These are phyloP conservation scores for Ustilago nuda DNA, from an alignment of 1,284 basidiomycete genomes.

Conservation along the genomic window DNA sequence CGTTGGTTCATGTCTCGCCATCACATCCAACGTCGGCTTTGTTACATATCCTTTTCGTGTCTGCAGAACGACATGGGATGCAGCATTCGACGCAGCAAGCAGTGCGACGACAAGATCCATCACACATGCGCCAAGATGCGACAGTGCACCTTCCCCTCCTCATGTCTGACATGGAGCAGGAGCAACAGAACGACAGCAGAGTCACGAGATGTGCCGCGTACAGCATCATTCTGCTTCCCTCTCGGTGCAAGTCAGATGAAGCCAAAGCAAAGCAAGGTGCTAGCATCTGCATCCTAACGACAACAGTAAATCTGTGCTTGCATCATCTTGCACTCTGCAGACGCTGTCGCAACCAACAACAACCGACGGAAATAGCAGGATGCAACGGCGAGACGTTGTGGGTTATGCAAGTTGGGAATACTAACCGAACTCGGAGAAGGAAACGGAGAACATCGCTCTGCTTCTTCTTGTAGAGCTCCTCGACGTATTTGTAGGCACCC, in stretches of 20 bases:
- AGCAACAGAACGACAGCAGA: no score
- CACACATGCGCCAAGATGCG: no score
- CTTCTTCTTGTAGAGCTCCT: conserved; percentile 81
- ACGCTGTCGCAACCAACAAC: neutral
- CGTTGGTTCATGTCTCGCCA: neutral
- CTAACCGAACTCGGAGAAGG: conserved; percentile 93
- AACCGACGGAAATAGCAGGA: neutral
- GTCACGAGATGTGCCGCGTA: no score
- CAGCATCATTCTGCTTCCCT: no score
- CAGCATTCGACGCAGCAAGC: neutral
- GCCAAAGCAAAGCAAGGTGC: no score
- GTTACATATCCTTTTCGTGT: neutral
- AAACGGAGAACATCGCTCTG: conserved; percentile 98
- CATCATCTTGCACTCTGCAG: neutral
- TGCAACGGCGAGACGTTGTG: conserved; percentile 12
- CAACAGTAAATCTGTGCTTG: no score
- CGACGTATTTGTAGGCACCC: conserved; percentile 92
- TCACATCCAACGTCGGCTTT: neutral
- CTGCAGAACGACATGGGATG: neutral
- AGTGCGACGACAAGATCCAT: neutral
- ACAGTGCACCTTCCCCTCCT: no score
- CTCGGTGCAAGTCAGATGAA: no score
- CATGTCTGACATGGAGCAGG: no score
- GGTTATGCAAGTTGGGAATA: conserved; percentile 12
- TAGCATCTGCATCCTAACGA: no score